phyloP scores from a whole-genome alignment of 257 asterid genomes.

The Nicotiana otophora region DNA sequence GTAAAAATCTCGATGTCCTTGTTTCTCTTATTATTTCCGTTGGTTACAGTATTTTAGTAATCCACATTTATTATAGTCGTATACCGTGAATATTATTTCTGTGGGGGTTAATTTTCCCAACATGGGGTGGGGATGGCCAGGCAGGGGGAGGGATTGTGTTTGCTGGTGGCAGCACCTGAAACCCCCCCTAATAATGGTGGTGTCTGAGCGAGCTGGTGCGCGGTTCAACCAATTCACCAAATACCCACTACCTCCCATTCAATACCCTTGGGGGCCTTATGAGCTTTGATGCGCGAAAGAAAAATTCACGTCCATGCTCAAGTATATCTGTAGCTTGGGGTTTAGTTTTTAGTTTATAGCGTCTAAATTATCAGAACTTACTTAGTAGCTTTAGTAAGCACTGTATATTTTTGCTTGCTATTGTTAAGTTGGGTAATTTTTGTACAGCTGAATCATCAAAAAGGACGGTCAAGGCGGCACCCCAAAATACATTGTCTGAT shows the following conservation, averaged over 20 bases:
- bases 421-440: constrained; percentile 7
- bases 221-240: neutral
- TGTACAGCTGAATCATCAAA: constrained; percentile 51
- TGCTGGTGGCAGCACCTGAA: neutral
- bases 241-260: neutral
- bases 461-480: constrained; percentile 34
- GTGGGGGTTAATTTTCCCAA: too few species aligned
- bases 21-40: too few species aligned
- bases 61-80: too few species aligned
- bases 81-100: too few species aligned
- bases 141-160: neutral
- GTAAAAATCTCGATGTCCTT: too few species aligned
- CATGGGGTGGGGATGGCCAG: neutral
- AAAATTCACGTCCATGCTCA: neutral
- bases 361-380: neutral
- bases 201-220: neutral
- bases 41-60: too few species aligned
- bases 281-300: neutral
- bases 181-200: neutral
- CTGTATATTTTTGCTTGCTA: neutral
- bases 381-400: neutral
- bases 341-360: neutral
- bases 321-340: neutral
- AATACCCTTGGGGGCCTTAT: neutral
- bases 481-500: constrained; percentile 23